A percentile compares a stretch with the other conserved stretches of the same genome.
phyloP scores from a whole-genome alignment of 2,329 filamentous ascomycete genomes.

The Coleophoma crateriformis region DNA sequence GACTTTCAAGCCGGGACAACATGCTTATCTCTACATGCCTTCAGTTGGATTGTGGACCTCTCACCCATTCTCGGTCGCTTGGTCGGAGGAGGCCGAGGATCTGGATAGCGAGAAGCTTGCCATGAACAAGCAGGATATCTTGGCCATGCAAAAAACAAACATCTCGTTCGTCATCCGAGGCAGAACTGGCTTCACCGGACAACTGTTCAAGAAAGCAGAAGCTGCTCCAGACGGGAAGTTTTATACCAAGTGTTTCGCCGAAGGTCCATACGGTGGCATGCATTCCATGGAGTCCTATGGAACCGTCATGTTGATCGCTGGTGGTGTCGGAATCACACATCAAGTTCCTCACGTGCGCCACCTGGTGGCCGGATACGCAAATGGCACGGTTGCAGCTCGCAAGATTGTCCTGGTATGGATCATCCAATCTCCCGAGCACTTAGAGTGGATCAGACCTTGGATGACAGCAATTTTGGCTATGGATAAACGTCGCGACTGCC shows the following conservation, averaged over 20 bases:
- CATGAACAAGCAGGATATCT: constrained; percentile 53
- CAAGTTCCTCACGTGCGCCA: constrained; percentile 71
- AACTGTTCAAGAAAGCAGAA: constrained; percentile 62
- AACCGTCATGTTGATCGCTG: constrained; percentile 73
- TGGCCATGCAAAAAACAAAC: constrained; percentile 54
- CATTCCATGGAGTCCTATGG: constrained; percentile 71
- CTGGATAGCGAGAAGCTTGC: constrained; percentile 47
- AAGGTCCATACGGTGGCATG: constrained; percentile 73
- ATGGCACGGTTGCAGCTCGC: constrained; percentile 64
- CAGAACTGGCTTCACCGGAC: constrained; percentile 67
- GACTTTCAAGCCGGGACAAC: constrained; percentile 69
- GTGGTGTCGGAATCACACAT: constrained; percentile 77
- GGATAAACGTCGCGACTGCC: constrained; percentile 66
- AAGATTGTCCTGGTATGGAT: constrained; percentile 74
- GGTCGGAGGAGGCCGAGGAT: constrained; percentile 62
- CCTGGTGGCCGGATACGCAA: constrained; percentile 61
- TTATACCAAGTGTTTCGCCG: constrained; percentile 60
- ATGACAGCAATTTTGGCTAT: constrained; percentile 76
- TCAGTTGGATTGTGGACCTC: constrained; percentile 66
- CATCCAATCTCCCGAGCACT: constrained; percentile 72
- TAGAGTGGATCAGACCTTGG: constrained; percentile 80
- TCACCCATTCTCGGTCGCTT: constrained; percentile 75
- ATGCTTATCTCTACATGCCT: constrained; percentile 76
- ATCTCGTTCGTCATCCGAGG: constrained; percentile 71
- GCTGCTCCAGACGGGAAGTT: constrained; percentile 55